A percentile compares a stretch with the other conserved stretches of the same genome.
These are phyloP conservation scores for Eustoma russellianum DNA, from an alignment of 257 asterid genomes.

Conservation along the genomic window DNA sequence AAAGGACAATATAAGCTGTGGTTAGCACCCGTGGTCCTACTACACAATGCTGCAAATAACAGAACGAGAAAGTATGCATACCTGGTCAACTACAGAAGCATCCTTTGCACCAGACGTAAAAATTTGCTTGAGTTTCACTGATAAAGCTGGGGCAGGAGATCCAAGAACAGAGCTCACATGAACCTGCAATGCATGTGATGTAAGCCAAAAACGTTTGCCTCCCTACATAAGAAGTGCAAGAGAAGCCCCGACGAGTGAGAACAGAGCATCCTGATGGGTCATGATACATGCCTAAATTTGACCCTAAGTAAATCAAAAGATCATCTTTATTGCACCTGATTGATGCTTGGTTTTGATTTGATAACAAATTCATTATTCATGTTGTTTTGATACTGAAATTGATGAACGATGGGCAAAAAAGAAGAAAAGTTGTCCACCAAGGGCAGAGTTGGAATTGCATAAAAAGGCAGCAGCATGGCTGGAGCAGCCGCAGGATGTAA, in stretches of 20 bases:
- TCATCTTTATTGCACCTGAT: no score
- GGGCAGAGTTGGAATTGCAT: no score
- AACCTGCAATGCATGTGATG: conserved; percentile 37
- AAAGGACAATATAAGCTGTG: neutral
- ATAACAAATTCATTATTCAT: no score
- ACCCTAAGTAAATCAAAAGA: no score
- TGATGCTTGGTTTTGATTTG: no score
- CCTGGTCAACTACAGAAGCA: conserved; percentile 79
- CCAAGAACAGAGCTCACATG: conserved; percentile 74
- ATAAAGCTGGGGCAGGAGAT: conserved; percentile 62
- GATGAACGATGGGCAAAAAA: no score
- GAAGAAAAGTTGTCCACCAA: no score
- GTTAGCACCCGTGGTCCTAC: neutral
- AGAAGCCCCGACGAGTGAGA: no score
- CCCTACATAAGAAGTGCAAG: no score
- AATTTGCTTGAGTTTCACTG: conserved; percentile 84
- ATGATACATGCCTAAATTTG: neutral
- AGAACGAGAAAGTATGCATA: conserved; percentile 15
- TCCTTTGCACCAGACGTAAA: conserved; percentile 71
- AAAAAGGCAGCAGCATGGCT: no score
- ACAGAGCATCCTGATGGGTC: neutral
- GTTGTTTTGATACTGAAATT: no score
- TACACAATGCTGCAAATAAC: neutral
- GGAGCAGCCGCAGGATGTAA: no score
- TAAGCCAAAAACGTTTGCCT: neutral